Base-by-base conservation (phyloP, 2,329 filamentous ascomycete genomes). In the Akanthomyces dipterigenus region DNA sequence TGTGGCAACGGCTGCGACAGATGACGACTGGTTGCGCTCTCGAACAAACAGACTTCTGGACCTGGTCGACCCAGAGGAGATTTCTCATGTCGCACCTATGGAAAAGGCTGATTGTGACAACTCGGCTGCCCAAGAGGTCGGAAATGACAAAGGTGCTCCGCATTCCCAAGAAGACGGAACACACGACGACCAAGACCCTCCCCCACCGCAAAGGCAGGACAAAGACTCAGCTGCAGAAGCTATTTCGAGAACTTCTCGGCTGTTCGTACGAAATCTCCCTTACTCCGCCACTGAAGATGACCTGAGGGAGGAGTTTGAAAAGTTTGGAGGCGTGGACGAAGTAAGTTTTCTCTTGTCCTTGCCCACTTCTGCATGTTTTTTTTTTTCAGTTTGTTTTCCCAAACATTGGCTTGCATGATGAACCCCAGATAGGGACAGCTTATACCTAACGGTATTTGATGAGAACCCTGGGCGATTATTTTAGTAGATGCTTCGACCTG, bases 361-460 rank as follows among this genome's bases (percentile, higher is more conserved):
- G 31, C 42, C 49, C 57, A 53, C 53, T 60, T 60, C 48, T 60
- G 24, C 54, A 54, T 63, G 63, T 67, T 70, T 65, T 66, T 64
- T 49, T 48, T 62, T 63, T 61, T 48, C 16, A 22, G 6, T 48
- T 49, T 42, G 11, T 60, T 38, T 43, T 22, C n/a, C 31, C 28
- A 54, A 31, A 14, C 11, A 14, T 43, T 40, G 60, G 59, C 56
- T 61, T 80, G 78, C 76, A 84, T 93, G 95, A 98, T 98, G 93
- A 98, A 91, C 80, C 85, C 90, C 89, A 89, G 95, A 98, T 98
- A 98, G 95, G 95, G 95, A 98, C 95, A 98, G 87, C 93, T 92
- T 90, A 97, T 93, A 89, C 89, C 81, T 70, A 74, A 76, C 71
- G 78, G 91, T 90, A 91, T 81, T 81, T 98, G 93, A 96, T 93